Base-by-base conservation (phyloP, 2,329 filamentous ascomycete species). In the Penicillium sp. region DNA sequence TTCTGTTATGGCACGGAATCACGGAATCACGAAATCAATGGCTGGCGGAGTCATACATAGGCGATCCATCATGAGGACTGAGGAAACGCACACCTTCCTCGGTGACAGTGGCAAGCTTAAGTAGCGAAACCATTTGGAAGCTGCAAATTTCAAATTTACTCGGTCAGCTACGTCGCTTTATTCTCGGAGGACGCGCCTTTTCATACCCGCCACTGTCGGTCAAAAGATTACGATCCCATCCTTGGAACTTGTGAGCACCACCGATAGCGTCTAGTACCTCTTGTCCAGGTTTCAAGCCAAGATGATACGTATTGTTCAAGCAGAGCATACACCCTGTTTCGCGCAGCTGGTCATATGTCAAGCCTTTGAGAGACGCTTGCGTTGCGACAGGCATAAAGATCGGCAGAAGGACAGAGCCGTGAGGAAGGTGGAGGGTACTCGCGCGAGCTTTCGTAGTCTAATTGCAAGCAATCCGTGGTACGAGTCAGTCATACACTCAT, bases 361-460 rank as follows among this genome's bases (percentile, higher is more conserved):
- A 81, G 47, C 95, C 95, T 76, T 99, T 99, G 42, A 99, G 84
- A 0, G 94, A 97, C 0, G 92, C 95, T 79, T 99, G 95, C 0
- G 95, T 99, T 33, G 95, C 95, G 47, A 99, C 95, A 17, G 95
- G 95, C 95, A 99, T 99, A 79, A 99, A 99, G 61, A 98, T 88
- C 8, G 96, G 95, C 33, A 98, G 86, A 71, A 91, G 87, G 28
- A 99, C 93, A 1, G 90, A 85, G 61, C 95, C 95, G 87, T 99
- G 96, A 55, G 95, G 94, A 28, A 99, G 88, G 53, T 89, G 90
- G 58, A 99, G 84, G 62, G 88, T 88, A 57, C 95, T 95, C 54
- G 95, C 95, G 69, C 95, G 91, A 28, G 95, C 95, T 83, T 94
- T 92, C 12, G 94, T 98, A 53, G 93, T 96, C 94, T 98, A 59